Conservation (phyloP, 768 basidiomycete genomes). For the Pseudohyphozyma bogoriensis region DNA sequence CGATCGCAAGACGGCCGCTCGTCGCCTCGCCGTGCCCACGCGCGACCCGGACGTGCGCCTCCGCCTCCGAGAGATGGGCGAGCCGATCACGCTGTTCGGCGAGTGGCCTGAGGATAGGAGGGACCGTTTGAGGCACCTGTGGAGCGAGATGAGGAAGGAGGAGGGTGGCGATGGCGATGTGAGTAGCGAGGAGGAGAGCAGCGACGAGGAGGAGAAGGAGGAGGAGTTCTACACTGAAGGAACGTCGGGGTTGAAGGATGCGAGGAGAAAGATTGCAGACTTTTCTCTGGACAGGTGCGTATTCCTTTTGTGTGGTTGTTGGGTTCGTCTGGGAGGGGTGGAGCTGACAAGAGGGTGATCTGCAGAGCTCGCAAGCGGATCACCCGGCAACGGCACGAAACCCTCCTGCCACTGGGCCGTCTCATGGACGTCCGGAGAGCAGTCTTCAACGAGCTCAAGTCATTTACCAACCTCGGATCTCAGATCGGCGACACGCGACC, state of each 20-base stretch:
- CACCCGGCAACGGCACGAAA: slow-evolving; percentile 84
- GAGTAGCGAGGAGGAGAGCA: slow-evolving; percentile 8
- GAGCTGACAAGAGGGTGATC: slow-evolving; percentile 37
- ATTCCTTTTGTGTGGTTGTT: too few species aligned
- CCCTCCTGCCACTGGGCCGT: slow-evolving; percentile 70
- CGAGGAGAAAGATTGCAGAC: slow-evolving; percentile 75
- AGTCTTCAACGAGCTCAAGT: slow-evolving; percentile 83
- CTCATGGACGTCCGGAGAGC: slow-evolving; percentile 89
- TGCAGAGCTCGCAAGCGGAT: slow-evolving; percentile 89
- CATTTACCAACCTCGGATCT: slow-evolving; percentile 83
- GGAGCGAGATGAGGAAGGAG: slow-evolving; percentile 36
- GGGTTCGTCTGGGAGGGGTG: neutral
- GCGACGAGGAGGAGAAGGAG: slow-evolving; percentile 45
- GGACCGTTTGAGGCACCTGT: slow-evolving; percentile 54
- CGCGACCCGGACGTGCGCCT: slow-evolving; percentile 89
- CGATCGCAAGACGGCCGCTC: slow-evolving; percentile 92
- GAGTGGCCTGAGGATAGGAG: slow-evolving; percentile 66
- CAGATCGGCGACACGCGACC: slow-evolving; percentile 97
- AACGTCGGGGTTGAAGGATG: slow-evolving; percentile 71
- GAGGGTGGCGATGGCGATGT: slow-evolving; percentile 55
- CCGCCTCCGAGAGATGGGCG: slow-evolving; percentile 79
- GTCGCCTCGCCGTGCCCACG: slow-evolving; percentile 88
- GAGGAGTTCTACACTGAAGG: slow-evolving; percentile 96
- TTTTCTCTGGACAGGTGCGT: slow-evolving; percentile 89
- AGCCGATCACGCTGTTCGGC: slow-evolving; percentile 94